These are phyloP conservation scores for Staphylotrichum tortipilum DNA, from an alignment of 495 filamentous ascomycete genomes.

Conservation along the genomic window DNA sequence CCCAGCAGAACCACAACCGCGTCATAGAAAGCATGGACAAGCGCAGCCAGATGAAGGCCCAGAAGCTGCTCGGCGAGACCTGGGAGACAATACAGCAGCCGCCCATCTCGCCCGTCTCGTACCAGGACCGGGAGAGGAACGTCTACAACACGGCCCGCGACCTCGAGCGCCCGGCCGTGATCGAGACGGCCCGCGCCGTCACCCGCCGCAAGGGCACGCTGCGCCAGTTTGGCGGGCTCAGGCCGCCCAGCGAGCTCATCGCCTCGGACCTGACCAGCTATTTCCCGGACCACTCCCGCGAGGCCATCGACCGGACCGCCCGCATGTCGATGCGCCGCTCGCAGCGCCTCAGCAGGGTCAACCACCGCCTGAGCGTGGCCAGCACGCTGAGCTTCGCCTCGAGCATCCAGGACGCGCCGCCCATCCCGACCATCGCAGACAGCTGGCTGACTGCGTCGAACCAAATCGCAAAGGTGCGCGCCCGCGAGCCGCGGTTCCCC, in stretches of 20 bases:
- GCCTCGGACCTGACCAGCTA: conserved; percentile 91
- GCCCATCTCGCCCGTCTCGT: conserved; percentile 68
- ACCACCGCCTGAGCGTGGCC: conserved; percentile 83
- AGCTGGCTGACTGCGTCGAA: conserved; percentile 67
- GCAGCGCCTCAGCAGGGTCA: conserved; percentile 78
- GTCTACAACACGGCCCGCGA: conserved; percentile 52
- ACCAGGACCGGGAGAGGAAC: conserved; percentile 54
- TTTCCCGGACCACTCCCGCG: conserved; percentile 88
- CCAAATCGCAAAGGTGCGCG: conserved; percentile 41
- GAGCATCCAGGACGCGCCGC: conserved; percentile 78
- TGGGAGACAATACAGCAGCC: conserved; percentile 71
- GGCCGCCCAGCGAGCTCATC: conserved; percentile 94
- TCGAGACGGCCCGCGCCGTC: conserved; percentile 36
- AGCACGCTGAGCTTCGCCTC: conserved; percentile 91
- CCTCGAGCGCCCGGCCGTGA: conserved; percentile 49
- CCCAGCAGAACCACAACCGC: conserved; percentile 60
- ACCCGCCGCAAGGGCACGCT: conserved; percentile 53
- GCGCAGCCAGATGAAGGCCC: conserved; percentile 64
- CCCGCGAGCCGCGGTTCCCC: conserved; percentile 31
- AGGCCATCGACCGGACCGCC: conserved; percentile 89
- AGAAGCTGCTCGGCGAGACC: conserved; percentile 74
- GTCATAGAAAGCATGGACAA: conserved; percentile 55
- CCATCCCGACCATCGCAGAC: conserved; percentile 93
- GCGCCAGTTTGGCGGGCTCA: conserved; percentile 71
- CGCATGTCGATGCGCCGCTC: conserved; percentile 85